Conservation (phyloP, 2,329 filamentous ascomycete genomes). For the Sporothrix dimorphospora region DNA sequence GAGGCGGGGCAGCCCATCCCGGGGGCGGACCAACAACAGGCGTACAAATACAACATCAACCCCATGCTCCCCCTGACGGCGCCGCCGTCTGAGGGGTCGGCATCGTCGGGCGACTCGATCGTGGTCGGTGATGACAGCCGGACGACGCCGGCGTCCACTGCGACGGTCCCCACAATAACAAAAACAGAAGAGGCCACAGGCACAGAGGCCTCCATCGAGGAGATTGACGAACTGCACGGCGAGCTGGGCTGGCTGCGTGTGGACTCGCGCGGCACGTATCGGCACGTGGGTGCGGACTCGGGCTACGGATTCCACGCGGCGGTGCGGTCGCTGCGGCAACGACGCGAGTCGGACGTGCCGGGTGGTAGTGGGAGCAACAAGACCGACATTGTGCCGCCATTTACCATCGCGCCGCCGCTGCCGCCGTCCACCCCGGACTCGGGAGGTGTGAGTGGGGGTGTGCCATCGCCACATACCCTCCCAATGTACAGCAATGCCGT, state of each 20-base stretch:
- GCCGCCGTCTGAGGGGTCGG: constrained; percentile 4
- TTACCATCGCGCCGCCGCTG: constrained; percentile 32
- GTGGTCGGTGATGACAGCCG: constrained; percentile 21
- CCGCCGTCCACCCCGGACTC: constrained; percentile 33
- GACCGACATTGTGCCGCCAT: constrained; percentile 33
- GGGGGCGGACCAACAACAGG: background rate
- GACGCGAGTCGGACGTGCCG: constrained; percentile 24
- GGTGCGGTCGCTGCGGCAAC: constrained; percentile 35
- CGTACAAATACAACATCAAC: background rate
- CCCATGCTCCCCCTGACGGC: background rate
- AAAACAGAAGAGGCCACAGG: constrained; percentile 12
- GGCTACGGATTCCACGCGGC: constrained; percentile 37
- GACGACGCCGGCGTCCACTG: constrained; percentile 16
- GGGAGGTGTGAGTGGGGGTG: background rate
- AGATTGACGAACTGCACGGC: constrained; percentile 36
- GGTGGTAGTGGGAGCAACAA: background rate
- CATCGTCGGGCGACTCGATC: constrained; percentile 28
- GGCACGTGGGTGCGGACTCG: constrained; percentile 36
- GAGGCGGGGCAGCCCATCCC: constrained; percentile 6
- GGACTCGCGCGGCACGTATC: constrained; percentile 34
- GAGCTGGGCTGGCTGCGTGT: constrained; percentile 36
- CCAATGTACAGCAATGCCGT: background rate
- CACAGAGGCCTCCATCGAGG: constrained; percentile 29
- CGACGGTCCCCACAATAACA: background rate
- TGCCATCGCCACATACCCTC: constrained; percentile 10